Evolutionary conservation across 495 filamentous ascomycete genomes (phyloP).

Genomic region (Acidomyces sp.): DNA sequence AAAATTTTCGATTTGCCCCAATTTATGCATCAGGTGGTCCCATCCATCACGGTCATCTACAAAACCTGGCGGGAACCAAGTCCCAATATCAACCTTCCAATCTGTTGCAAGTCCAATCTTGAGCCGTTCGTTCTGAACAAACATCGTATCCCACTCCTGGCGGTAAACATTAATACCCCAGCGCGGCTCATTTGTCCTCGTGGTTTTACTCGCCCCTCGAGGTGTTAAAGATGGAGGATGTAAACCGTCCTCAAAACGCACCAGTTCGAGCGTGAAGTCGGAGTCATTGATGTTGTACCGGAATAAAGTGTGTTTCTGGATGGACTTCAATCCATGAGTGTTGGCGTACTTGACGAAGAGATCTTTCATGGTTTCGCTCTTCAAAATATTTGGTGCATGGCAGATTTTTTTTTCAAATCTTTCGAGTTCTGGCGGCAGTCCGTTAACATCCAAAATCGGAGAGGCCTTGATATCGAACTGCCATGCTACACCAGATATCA

Average conservation of each 20-base stretch:
- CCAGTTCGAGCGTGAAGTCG: slow-evolving; percentile 19
- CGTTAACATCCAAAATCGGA: slow-evolving; percentile 14
- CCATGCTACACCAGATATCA: slow-evolving; percentile 16
- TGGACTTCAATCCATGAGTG: slow-evolving; percentile 1
- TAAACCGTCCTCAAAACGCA: slow-evolving; percentile 11
- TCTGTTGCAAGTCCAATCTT: slow-evolving; percentile 9
- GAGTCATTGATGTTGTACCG: slow-evolving; percentile 9
- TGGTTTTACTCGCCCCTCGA: not conserved
- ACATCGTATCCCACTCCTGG: slow-evolving; percentile 14
- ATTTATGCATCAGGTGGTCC: slow-evolving; percentile 16
- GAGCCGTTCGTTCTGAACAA: slow-evolving; percentile 14
- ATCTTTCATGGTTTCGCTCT: not conserved
- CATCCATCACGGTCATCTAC: slow-evolving; percentile 1
- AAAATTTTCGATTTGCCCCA: slow-evolving; percentile 9
- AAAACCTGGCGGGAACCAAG: slow-evolving; percentile 18
- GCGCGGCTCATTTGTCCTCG: slow-evolving; percentile 13
- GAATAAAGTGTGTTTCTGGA: slow-evolving; percentile 16
- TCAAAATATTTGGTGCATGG: not conserved
- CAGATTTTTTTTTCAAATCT: slow-evolving; percentile 8
- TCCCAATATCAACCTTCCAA: slow-evolving; percentile 9
- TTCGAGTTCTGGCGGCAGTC: slow-evolving; percentile 5
- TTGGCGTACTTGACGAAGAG: slow-evolving; percentile 10
- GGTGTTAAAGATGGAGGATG: too few relatives aligned
- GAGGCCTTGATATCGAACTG: slow-evolving; percentile 16
- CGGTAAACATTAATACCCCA: slow-evolving; percentile 18